Base-by-base conservation (phyloP, 2,329 filamentous ascomycete species). In the Trichophyton verrucosum region DNA sequence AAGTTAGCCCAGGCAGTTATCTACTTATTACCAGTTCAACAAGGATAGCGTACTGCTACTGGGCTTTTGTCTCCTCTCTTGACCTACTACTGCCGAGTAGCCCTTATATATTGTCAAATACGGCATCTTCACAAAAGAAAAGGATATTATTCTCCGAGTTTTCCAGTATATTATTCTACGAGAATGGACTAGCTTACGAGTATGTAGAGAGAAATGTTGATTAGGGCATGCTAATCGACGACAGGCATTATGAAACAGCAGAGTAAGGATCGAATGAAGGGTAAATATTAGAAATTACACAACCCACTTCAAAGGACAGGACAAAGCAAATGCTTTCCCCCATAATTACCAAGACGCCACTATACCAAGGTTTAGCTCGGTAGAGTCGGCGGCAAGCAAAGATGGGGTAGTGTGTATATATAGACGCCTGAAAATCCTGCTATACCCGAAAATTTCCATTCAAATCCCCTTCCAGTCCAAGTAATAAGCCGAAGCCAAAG, bases 201-300 rank as follows among this genome's bases (percentile, higher is more conserved):
- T 6, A 13, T 22, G 20, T 51, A 27, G 20, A 51, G 11, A 55
- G n/a, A 36, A 30, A 55, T 33, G n/a, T 55, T 7, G 33, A 36
- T 36, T 33, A 36, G 27, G 30, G 33, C 51, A 55, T 33, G 27
- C 51, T 55, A 7, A 27, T 27, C 24, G 17, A 33, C 7, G 20
- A 13, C 15, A 30, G 22, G 33, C 49, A 53, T n/a, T 24, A 51
- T n/a, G 6, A 30, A 30, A 51, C 49, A 36, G 51, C 15, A 20
- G 13, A 55, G 13, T 55, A 15, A 27, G 46, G 51, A 20, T 36
- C 9, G 24, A 36, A 36, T 17, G 27, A 17, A 55, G 17, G 22
- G 20, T 55, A 55, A 36, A 33, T 55, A 55, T 55, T 55, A 55
- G 17, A 36, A 33, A 55, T 55, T 55, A 55, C 8, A 55, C 33